A percentile compares a stretch with the other conserved stretches of the same genome.
Evolutionary conservation across 192 early-diverging fungal species (phyloP).

Genomic region (Phycomyces nitens): DNA sequence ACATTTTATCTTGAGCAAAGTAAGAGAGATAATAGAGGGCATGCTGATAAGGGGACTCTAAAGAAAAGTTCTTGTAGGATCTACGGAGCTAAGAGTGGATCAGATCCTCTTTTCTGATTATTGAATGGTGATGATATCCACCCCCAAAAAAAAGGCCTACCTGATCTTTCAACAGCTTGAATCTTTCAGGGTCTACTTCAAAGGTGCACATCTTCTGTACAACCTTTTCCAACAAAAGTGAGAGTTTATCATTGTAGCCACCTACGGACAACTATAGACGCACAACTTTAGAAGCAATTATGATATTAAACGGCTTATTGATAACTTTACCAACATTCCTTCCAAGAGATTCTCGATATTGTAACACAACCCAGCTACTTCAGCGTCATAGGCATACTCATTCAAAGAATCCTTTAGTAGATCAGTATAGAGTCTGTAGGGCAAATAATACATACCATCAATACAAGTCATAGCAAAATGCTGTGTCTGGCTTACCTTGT

Average conservation of each 20-base stretch:
- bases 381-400: constrained; percentile 88
- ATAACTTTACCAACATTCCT: constrained; percentile 51
- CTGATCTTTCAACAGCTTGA: constrained; percentile 80
- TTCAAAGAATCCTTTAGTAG: constrained; percentile 80
- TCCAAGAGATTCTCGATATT: constrained; percentile 67
- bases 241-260: constrained; percentile 90
- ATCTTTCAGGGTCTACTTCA: constrained; percentile 64
- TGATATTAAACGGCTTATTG: too few species aligned
- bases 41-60: constrained; percentile 78
- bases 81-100: constrained; percentile 32
- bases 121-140: neutral
- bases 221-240: constrained; percentile 65
- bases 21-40: constrained; percentile 72
- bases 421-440: constrained; percentile 68
- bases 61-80: constrained; percentile 72
- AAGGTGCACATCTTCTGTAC: constrained; percentile 63
- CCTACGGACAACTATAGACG: constrained; percentile 50
- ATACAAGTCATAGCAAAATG: neutral
- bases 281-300: neutral
- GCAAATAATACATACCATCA: neutral
- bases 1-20: constrained; percentile 75
- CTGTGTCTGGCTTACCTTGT: constrained; percentile 39
- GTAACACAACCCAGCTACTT: constrained; percentile 82
- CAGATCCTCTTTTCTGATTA: neutral
- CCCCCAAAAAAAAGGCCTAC: neutral